These are phyloP conservation scores for Backusella parvicylindrica DNA, from an alignment of 192 early-diverging fungal species.

Conservation along the genomic window DNA sequence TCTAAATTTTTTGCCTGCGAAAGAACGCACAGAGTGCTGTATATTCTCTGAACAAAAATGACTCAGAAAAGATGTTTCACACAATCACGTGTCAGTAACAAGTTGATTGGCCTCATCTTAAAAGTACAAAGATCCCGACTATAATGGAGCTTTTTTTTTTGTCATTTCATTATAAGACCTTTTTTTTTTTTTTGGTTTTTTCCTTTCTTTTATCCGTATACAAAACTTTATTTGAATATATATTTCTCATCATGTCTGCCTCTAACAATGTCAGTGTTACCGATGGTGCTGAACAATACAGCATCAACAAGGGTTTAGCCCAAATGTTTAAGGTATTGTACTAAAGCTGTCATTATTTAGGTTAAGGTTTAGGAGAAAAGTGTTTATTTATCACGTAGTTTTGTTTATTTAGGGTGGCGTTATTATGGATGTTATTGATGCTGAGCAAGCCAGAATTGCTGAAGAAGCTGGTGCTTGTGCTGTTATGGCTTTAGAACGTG, in stretches of 20 bases:
- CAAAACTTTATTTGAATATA: neutral
- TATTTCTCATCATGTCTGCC: neutral
- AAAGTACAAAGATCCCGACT: neutral
- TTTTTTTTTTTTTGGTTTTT: neutral
- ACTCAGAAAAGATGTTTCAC: conserved; percentile 17
- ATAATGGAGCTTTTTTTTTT: neutral
- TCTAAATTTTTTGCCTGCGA: neutral
- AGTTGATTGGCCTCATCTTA: neutral
- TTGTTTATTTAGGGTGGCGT: conserved; percentile 77
- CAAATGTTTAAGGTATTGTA: conserved; percentile 90
- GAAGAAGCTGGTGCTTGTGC: conserved; percentile 96
- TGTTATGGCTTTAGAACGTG: conserved; percentile 97
- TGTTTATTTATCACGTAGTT: neutral
- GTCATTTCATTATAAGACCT: neutral
- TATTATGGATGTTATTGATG: conserved; percentile 98
- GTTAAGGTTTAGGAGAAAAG: conserved; percentile 2
- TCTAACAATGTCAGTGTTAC: neutral
- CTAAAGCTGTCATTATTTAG: neutral
- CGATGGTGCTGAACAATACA: conserved; percentile 44
- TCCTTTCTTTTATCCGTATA: neutral
- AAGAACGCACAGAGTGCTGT: neutral
- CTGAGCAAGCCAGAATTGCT: conserved; percentile 96
- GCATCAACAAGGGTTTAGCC: conserved; percentile 93
- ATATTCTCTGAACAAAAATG: neutral
- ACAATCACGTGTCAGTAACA: conserved; percentile 9